These are phyloP conservation scores for Lunasporangiospora selenospora DNA, from an alignment of 192 early-diverging fungal species.

Conservation along the genomic window DNA sequence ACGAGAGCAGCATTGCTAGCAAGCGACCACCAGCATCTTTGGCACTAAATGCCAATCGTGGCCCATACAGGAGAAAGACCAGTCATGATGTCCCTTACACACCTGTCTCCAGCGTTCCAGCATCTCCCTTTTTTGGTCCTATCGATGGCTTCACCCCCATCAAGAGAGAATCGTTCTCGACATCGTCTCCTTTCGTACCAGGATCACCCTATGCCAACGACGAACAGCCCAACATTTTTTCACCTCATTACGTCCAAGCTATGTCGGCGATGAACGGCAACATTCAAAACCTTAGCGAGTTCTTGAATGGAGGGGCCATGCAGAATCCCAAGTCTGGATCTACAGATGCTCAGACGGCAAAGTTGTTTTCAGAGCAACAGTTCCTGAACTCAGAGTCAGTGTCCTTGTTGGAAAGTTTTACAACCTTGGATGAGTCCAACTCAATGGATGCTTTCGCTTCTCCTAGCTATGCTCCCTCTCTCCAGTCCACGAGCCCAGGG, in stretches of 20 bases:
- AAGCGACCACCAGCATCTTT: slow-evolving; percentile 9
- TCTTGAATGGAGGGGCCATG: not conserved
- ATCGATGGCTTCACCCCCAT: slow-evolving; percentile 3
- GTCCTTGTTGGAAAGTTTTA: slow-evolving; percentile 30
- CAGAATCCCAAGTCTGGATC: not conserved
- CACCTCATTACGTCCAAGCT: slow-evolving; percentile 18
- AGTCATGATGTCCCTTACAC: slow-evolving; percentile 15
- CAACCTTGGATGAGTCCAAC: slow-evolving; percentile 25
- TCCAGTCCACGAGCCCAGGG: too few species aligned
- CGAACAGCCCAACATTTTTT: slow-evolving; percentile 17
- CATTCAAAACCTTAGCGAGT: too few species aligned
- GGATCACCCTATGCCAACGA: slow-evolving; percentile 42
- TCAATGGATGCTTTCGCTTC: slow-evolving; percentile 2
- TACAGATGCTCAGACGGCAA: not conserved
- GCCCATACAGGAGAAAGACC: slow-evolving; percentile 26
- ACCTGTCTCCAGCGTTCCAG: not conserved
- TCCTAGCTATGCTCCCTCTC: too few species aligned
- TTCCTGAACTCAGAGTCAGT: slow-evolving; percentile 4
- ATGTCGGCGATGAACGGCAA: not conserved
- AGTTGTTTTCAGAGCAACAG: slow-evolving; percentile 9
- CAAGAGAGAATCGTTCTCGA: slow-evolving; percentile 1
- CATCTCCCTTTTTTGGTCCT: too few species aligned
- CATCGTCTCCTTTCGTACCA: slow-evolving; percentile 37
- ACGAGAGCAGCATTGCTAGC: slow-evolving; percentile 16
- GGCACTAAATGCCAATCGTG: not conserved